These are phyloP conservation scores for Kwoniella sp. DNA, from an alignment of 768 basidiomycete species.

Conservation along the genomic window DNA sequence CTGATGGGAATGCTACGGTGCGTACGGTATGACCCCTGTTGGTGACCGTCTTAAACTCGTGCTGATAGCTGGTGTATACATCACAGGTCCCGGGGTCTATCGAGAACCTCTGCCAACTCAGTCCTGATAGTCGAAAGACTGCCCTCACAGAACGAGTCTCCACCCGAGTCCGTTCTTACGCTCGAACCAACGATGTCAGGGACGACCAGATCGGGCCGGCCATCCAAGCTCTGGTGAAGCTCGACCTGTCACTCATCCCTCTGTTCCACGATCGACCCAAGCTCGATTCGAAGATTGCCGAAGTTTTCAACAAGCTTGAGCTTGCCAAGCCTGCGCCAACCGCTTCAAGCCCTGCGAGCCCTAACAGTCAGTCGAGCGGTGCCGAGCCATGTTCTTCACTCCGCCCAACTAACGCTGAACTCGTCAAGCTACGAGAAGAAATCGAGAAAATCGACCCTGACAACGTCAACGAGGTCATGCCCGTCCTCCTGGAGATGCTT, in stretches of 20 bases:
- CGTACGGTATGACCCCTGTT: not conserved
- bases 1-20: slow-evolving; percentile 4
- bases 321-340: not conserved
- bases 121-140: slow-evolving; percentile 23
- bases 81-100: slow-evolving; percentile 15
- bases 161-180: slow-evolving; percentile 12
- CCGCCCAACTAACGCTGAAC: slow-evolving; percentile 7
- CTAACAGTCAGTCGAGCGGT: too few relatives aligned
- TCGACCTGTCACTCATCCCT: slow-evolving; percentile 32
- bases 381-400: not conserved
- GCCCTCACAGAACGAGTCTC: slow-evolving; percentile 21
- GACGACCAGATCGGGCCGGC: slow-evolving; percentile 3
- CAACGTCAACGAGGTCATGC: slow-evolving; percentile 25
- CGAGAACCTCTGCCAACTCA: slow-evolving; percentile 33
- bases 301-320: slow-evolving; percentile 16
- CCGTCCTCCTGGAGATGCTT: slow-evolving; percentile 22
- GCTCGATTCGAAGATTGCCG: slow-evolving; percentile 26
- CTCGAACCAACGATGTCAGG: slow-evolving; percentile 4
- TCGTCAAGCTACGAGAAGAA: slow-evolving; percentile 17
- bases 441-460: slow-evolving; percentile 31
- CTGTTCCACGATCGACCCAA: slow-evolving; percentile 25
- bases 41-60: not conserved
- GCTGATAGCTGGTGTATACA: not conserved
- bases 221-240: slow-evolving; percentile 22
- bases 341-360: too few relatives aligned